A percentile compares a stretch with the other conserved stretches of the same genome.
These are phyloP conservation scores for Schizochytrium sp. DNA, from an alignment of 108 stramenopile species.

Conservation along the genomic window DNA sequence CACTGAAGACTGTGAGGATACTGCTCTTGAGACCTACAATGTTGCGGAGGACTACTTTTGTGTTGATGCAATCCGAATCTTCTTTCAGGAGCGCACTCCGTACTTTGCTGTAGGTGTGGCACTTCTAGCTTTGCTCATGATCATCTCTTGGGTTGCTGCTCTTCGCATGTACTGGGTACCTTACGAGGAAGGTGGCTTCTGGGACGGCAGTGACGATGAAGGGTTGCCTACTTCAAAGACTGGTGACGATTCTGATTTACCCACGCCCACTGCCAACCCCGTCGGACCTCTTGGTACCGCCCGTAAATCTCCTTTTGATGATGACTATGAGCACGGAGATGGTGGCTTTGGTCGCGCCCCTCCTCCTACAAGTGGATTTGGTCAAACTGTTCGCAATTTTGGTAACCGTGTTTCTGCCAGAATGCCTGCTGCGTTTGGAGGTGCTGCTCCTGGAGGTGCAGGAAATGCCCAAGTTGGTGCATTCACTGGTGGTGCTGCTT, in stretches of 20 bases:
- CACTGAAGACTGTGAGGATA: not conserved
- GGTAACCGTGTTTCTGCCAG: slow-evolving; percentile 51
- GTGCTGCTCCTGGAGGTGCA: not conserved
- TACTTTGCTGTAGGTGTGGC: slow-evolving; percentile 3
- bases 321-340: not conserved
- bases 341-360: slow-evolving; percentile 26
- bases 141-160: slow-evolving; percentile 31
- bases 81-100: slow-evolving; percentile 56
- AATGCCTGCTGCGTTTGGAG: slow-evolving; percentile 16
- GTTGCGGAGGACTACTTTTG: slow-evolving; percentile 47
- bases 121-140: not conserved
- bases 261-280: not conserved
- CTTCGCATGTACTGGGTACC: slow-evolving; percentile 59
- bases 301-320: not conserved
- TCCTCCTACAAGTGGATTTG: not conserved
- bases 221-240: slow-evolving; percentile 42
- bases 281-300: not conserved
- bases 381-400: slow-evolving; percentile 7
- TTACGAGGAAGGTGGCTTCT: slow-evolving; percentile 36
- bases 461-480: not conserved
- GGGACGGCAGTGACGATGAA: slow-evolving; percentile 28
- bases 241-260: not conserved
- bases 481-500: not conserved
- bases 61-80: not conserved
- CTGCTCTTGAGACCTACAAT: not conserved